phyloP scores from a whole-genome alignment of 1,284 basidiomycete species.

The Singerocomus rubriflavus region DNA sequence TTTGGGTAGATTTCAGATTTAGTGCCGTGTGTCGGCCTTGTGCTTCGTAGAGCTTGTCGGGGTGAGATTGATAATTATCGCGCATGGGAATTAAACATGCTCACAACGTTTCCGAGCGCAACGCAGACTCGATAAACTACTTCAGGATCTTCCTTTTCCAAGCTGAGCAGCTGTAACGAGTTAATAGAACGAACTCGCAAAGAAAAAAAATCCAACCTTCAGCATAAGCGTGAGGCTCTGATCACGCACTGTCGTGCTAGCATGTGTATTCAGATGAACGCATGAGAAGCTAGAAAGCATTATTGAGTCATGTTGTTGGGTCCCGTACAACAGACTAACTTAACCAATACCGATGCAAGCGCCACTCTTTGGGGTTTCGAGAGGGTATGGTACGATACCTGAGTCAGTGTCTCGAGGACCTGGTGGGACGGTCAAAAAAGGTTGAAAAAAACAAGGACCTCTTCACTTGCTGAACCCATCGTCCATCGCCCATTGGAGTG shows the following conservation, averaged over 20 bases:
- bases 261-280: constrained; percentile 42
- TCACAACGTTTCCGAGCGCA: constrained; percentile 84
- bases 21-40: constrained; percentile 38
- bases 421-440: constrained; percentile 27
- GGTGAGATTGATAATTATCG: background rate
- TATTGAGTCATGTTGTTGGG: constrained; percentile 7
- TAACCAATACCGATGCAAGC: constrained; percentile 75
- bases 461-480: constrained; percentile 53
- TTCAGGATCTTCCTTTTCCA: constrained; percentile 77
- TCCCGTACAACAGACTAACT: constrained; percentile 48
- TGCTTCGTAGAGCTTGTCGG: constrained; percentile 46
- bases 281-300: constrained; percentile 56
- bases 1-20: constrained; percentile 36
- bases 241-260: constrained; percentile 34
- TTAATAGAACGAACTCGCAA: constrained; percentile 11
- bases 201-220: constrained; percentile 39
- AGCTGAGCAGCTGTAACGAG: constrained; percentile 53
- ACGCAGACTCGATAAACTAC: constrained; percentile 82
- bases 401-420: constrained; percentile 54
- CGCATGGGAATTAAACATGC: constrained; percentile 26
- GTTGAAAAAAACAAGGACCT: background rate
- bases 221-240: constrained; percentile 46
- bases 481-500: constrained; percentile 39
- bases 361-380: constrained; percentile 73
- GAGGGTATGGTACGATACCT: constrained; percentile 51